These are phyloP conservation scores for Cercophora samala DNA, from an alignment of 495 filamentous ascomycete species.

Conservation along the genomic window DNA sequence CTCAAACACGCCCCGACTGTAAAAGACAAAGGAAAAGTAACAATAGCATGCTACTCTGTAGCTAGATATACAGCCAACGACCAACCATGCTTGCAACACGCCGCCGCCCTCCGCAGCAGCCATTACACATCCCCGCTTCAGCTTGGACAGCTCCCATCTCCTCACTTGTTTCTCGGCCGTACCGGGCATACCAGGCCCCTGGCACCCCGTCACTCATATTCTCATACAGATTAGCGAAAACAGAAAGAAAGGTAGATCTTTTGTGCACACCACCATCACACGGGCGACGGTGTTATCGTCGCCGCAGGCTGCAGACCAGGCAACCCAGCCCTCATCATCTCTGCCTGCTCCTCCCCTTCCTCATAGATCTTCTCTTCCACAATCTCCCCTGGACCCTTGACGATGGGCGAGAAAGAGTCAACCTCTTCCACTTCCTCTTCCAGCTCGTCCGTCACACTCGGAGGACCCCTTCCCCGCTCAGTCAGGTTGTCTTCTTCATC, in stretches of 20 bases:
- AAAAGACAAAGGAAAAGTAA: neutral
- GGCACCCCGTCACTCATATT: neutral
- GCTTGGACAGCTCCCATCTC: neutral
- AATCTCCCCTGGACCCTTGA: constrained; percentile 47
- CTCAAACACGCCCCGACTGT: neutral
- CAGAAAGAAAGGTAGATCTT: neutral
- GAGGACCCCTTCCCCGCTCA: neutral
- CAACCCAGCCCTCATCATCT: neutral
- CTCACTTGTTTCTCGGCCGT: neutral
- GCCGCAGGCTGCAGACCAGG: constrained; percentile 20
- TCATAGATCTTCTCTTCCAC: constrained; percentile 55
- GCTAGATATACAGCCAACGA: neutral
- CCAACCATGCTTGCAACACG: neutral
- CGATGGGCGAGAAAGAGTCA: constrained; percentile 58
- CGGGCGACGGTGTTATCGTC: constrained; percentile 10
- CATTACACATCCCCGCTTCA: neutral
- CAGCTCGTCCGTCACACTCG: constrained; percentile 26
- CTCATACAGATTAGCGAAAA: constrained; percentile 11
- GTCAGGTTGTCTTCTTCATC: constrained; percentile 37
- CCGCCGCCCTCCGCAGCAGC: neutral
- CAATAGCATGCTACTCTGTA: neutral
- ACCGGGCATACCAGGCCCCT: neutral
- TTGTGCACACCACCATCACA: neutral
- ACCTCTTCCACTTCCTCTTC: constrained; percentile 61
- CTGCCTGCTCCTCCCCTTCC: constrained; percentile 34